A percentile compares a stretch with the other conserved stretches of the same genome.
These are phyloP conservation scores for Penicillium salamii DNA, from an alignment of 495 filamentous ascomycete species.

Conservation along the genomic window DNA sequence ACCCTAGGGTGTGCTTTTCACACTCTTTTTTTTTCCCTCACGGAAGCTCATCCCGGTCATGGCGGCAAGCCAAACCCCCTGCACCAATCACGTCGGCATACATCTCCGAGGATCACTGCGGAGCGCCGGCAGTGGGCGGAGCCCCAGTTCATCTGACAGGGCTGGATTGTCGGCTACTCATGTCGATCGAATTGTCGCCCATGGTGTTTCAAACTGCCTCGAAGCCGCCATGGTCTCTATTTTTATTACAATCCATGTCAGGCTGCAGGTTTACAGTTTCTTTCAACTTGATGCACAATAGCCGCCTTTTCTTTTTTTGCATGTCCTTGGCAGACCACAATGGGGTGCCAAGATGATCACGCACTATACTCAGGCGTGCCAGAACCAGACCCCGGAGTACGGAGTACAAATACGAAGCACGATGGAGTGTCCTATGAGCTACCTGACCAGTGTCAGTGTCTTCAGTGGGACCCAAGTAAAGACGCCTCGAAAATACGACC, in stretches of 20 bases:
- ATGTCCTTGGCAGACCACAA: neutral
- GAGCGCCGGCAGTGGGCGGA: constrained; percentile 18
- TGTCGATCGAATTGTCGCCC: constrained; percentile 16
- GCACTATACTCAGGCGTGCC: too few species aligned
- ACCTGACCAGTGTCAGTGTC: neutral
- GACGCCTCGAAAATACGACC: constrained; percentile 3
- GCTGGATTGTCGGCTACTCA: neutral
- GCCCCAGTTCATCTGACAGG: constrained; percentile 8
- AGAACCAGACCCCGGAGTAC: too few species aligned
- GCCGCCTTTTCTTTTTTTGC: neutral
- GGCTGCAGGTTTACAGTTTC: neutral
- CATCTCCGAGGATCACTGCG: neutral
- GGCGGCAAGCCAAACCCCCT: constrained; percentile 21
- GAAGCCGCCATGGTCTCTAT: neutral
- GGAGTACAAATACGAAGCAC: too few species aligned
- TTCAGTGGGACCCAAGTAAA: too few species aligned
- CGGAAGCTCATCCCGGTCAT: constrained; percentile 9
- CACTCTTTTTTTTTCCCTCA: too few species aligned
- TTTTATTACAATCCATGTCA: neutral
- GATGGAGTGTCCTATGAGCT: too few species aligned
- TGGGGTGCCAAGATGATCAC: constrained; percentile 5
- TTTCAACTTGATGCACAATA: constrained; percentile 5
- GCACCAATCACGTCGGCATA: constrained; percentile 11
- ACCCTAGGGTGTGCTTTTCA: too few species aligned
- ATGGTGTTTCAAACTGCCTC: constrained; percentile 17